Conservation (phyloP, 2,329 filamentous ascomycete genomes). For the Ascochyta fabae region DNA sequence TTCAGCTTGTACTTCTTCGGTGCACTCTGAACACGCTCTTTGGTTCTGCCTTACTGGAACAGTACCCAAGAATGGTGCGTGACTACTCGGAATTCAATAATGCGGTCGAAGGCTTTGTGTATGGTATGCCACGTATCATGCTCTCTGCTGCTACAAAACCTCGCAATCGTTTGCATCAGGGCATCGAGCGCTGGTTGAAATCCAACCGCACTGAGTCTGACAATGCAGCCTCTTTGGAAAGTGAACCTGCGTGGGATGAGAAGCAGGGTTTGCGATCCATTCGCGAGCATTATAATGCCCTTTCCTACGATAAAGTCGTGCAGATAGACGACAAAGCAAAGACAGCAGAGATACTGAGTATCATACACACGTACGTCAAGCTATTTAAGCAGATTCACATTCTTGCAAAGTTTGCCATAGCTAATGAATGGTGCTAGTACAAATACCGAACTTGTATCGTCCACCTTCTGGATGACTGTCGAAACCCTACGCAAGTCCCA, state of each 20-base stretch:
- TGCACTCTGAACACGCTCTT: constrained; percentile 35
- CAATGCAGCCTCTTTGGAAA: constrained; percentile 17
- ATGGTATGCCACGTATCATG: constrained; percentile 28
- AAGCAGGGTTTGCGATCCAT: constrained; percentile 31
- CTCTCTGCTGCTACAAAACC: constrained; percentile 20
- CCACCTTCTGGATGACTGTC: constrained; percentile 34
- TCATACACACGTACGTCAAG: constrained; percentile 34
- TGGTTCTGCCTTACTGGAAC: constrained; percentile 32
- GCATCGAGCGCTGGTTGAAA: constrained; percentile 34
- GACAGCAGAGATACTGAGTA: constrained; percentile 30
- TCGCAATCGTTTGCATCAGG: constrained; percentile 28
- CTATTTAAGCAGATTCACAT: not conserved
- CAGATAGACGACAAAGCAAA: constrained; percentile 17
- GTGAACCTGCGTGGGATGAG: constrained; percentile 29
- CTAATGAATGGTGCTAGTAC: constrained; percentile 23
- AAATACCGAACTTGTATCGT: constrained; percentile 23
- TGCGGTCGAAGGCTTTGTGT: constrained; percentile 24
- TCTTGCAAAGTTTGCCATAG: not conserved
- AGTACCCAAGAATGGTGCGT: constrained; percentile 32
- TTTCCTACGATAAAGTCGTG: constrained; percentile 14
- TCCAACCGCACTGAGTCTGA: constrained; percentile 24
- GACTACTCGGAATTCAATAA: constrained; percentile 39
- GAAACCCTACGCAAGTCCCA: constrained; percentile 31
- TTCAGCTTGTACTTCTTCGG: constrained; percentile 35
- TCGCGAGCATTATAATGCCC: constrained; percentile 23